Base-by-base conservation (phyloP, 805 yeast species). In the Wickerhamomyces queroliae region DNA sequence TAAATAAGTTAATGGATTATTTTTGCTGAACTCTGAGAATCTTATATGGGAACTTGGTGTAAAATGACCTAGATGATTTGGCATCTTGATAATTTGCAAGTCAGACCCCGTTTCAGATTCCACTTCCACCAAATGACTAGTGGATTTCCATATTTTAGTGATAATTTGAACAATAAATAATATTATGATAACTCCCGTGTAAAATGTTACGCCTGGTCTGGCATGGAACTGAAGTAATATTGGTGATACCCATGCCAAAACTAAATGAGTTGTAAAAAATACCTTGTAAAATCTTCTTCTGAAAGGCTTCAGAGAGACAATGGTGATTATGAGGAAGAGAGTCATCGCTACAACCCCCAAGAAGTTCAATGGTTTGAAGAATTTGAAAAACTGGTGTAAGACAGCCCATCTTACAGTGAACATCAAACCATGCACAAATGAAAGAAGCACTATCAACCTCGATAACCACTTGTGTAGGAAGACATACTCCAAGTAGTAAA, bases 401-500 rank as follows among this genome's bases (percentile, higher is more conserved):
- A 52, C 23, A 2, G 52, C 33, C 87, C 83, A 83, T 41, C 66
- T 64, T 9, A 61, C 52, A 4, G 72, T 25, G 51, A 66, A 84
- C 1, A 78, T 80, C 13, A 75, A 34, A 1, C 78, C 64, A 50
- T 84, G 95, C 4, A 70, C 35, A 0, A 69, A 32, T 0, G 71
- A 69, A 24, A 71, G 53, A 0, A 67, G 43, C 1, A 78, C 53
- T 18, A 81, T 70, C 2, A 78, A 28, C 42, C 91, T 63, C 4
- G 89, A 79, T 1, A 81, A 47, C 90, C 91, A 83, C 50, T 81
- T 82, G 54, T 84, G 95, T 8, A 83, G 49, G 16, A 66, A 66
- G 11, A 84, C 51, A 12, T 75, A 60, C 38, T 74, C 76, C 42
- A 80, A 55, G 50, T 84, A 84, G 38, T 72, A 50, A 53, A 56